These are phyloP conservation scores for Yamadazyma triangularis DNA, from an alignment of 1,139 yeast species.

Conservation along the genomic window DNA sequence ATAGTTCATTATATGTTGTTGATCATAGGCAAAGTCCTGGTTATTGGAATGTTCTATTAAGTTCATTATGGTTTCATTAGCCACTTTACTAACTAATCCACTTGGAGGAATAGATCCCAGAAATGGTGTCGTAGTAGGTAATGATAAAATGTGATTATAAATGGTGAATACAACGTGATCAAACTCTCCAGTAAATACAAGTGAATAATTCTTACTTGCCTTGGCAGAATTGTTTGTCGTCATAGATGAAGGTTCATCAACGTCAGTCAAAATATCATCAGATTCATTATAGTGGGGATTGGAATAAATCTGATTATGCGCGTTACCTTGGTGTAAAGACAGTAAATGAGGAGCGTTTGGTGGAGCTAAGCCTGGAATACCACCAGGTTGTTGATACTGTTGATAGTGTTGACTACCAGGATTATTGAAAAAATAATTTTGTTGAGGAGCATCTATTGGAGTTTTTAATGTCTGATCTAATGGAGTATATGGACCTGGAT, in stretches of 20 bases:
- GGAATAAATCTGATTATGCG: slow-evolving; percentile 17
- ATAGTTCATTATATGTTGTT: slow-evolving; percentile 27
- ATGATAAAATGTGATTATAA: slow-evolving; percentile 32
- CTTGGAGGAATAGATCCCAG: slow-evolving; percentile 42
- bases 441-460: slow-evolving; percentile 32
- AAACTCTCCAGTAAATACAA: slow-evolving; percentile 32
- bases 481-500: slow-evolving; percentile 40
- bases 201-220: slow-evolving; percentile 28
- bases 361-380: slow-evolving; percentile 4
- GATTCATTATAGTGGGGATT: slow-evolving; percentile 35
- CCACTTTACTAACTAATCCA: slow-evolving; percentile 41
- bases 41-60: slow-evolving; percentile 17
- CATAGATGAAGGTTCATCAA: slow-evolving; percentile 28
- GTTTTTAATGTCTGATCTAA: slow-evolving; percentile 42
- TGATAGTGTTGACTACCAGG: slow-evolving; percentile 4
- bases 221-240: slow-evolving; percentile 13
- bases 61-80: slow-evolving; percentile 35
- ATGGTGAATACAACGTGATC: slow-evolving; percentile 35
- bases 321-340: not conserved
- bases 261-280: slow-evolving; percentile 41
- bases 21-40: slow-evolving; percentile 22
- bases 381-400: not conserved
- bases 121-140: slow-evolving; percentile 47
- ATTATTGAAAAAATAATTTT: slow-evolving; percentile 4
- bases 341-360: slow-evolving; percentile 2